phyloP scores from a whole-genome alignment of 805 yeast species.

The Diddensiella santjacobensis region DNA sequence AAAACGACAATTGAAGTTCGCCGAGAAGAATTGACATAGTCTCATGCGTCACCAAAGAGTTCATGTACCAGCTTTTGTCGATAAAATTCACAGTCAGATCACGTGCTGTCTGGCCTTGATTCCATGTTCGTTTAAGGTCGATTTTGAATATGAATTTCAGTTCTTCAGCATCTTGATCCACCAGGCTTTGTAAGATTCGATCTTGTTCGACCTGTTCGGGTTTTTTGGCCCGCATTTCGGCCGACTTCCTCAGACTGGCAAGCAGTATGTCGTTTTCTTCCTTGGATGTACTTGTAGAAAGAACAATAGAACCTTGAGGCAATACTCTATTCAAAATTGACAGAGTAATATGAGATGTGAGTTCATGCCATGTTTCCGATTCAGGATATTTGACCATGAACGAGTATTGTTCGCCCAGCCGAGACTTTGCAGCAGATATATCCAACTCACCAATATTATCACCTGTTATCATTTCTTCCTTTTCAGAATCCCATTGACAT shows the following conservation, averaged over 20 bases:
- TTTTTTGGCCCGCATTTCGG: conserved; percentile 21
- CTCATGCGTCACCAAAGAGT: conserved; percentile 32
- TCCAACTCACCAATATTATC: conserved; percentile 35
- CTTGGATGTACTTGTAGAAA: conserved; percentile 47
- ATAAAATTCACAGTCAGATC: conserved; percentile 44
- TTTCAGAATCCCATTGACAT: conserved; percentile 38
- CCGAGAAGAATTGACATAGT: conserved; percentile 33
- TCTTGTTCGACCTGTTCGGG: conserved; percentile 28
- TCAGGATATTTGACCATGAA: conserved; percentile 43
- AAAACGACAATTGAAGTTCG: conserved; percentile 52
- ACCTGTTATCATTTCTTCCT: conserved; percentile 32
- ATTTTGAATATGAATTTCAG: conserved; percentile 37
- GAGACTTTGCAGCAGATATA: conserved; percentile 27
- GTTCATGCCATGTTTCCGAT: conserved; percentile 31
- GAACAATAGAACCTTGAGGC: conserved; percentile 29
- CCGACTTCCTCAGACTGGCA: conserved; percentile 36
- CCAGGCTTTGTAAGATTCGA: conserved; percentile 32
- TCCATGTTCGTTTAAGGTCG: conserved; percentile 39
- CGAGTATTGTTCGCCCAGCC: conserved; percentile 34
- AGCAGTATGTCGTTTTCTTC: conserved; percentile 45
- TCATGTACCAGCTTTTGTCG: conserved; percentile 61
- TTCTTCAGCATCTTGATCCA: conserved; percentile 36
- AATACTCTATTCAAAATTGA: conserved; percentile 30
- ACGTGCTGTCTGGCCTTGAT: conserved; percentile 36
- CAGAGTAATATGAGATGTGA: conserved; percentile 27